Evolutionary conservation across 805 yeast species (phyloP), one percentile per base, ranked within the genome.

Genomic region (Wickerhamiella musiphila): DNA sequence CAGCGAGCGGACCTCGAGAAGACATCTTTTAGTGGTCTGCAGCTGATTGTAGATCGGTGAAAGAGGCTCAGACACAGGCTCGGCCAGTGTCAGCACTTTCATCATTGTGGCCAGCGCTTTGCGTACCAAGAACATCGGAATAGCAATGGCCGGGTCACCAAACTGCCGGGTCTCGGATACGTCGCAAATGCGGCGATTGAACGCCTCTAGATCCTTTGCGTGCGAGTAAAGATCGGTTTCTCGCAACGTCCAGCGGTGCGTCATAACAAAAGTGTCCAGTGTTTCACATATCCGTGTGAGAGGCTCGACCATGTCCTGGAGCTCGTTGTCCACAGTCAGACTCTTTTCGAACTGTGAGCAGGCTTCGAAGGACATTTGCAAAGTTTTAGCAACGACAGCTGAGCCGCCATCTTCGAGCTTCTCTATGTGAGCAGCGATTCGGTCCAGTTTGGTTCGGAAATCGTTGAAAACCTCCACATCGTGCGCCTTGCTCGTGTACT

Each of bases 211-310:
- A 40, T 65, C 63, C 47, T 74, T 71, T 54, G 83, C 93, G 51
- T 78, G 84, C 30, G 66, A 65, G 57, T 78, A 90, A 39, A 90
- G 63, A 56, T 90, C 99, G 0, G 98, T 90, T 48, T 84, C 94
- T 48, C 99, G 70, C 58, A 90, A 61, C 2, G 96, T 86, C 99
- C 99, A 90, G 52, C 98, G 69, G 54, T 94, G 73, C 3, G 98
- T 90, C 28, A 90, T 71, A 45, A 86, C 63, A 40, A 90, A 60
- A 43, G 79, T 81, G 44, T 81, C 94, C 38, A 90, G 63, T 13
- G 74, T 73, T 16, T 70, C 63, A 51, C 82, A 79, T 43, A 82
- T 63, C 28, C 65, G 68, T 19, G 68, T 58, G 42, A 90, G 60
- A 36, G 68, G 63, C 30, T 68, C 63, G 54, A 78, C 84, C 18